Evolutionary conservation across 805 yeast genomes (phyloP), one percentile per base, ranked within the genome.

Genomic region (Suhomyces prunicola): DNA sequence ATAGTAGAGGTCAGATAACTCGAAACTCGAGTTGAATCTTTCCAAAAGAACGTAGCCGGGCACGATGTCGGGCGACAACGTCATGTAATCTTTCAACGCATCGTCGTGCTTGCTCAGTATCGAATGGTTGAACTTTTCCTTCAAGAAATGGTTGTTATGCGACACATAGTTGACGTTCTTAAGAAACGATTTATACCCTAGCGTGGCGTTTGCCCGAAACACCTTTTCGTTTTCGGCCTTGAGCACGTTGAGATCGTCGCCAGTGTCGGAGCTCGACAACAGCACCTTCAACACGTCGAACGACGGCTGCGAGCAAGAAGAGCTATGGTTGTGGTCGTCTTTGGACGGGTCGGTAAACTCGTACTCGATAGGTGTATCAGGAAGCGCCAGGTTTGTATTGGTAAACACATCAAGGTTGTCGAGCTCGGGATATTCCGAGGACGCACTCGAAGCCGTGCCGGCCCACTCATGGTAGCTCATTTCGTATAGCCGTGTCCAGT

Each of bases 11-110:
- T 56, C 54, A 17, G 59, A 53, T 41, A 50, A 47, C 17, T 46
- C 50, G 26, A 40, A 44, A 6, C 52, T 47, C 7, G 58, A 47
- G 2, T 58, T 39, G 9, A 68, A 47, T 46, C 58, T 66, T 22
- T 59, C 57, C n/a, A 50, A 40, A 6, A 70, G 53, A 5, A 59
- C 54, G 47, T 61, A 67, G 9, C 73, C 73, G 1, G 66, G 61
- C 2, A 64, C 55, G 24, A 59, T 53, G 33, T 54, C 46, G 2
- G 65, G 54, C 2, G 60, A 54, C 33, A 60, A 42, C 10, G 50
- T 50, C 26, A 59, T 46, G 48, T 54, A 55, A 31, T 61, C 64
- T 10, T 58, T 57, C n/a, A 22, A 8, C n/a, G 26, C 46, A n/a
- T 9, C 31, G 31, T 45, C 55, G 9, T 47, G 17, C 12, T 53